A percentile compares a stretch with the other conserved stretches of the same genome.
Evolutionary conservation across 805 yeast genomes (phyloP).

Genomic region (Monosporozyma aquatica): DNA sequence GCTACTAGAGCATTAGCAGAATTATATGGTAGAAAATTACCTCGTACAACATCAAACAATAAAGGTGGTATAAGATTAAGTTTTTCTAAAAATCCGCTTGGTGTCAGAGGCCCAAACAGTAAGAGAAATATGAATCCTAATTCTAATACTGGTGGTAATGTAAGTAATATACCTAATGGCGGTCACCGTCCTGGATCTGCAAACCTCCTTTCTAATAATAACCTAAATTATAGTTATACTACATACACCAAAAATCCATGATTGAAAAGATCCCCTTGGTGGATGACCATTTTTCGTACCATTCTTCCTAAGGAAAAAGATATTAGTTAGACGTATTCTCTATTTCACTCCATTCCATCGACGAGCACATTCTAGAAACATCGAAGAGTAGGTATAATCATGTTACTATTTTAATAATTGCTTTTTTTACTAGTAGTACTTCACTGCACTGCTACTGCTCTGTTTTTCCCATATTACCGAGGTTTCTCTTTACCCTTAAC

Average conservation of each 20-base stretch:
- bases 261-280: no score
- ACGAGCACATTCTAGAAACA: no score
- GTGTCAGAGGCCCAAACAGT: conserved; percentile 72
- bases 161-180: not conserved
- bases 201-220: not conserved
- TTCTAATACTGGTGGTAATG: conserved; percentile 7
- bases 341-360: no score
- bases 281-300: no score
- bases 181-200: not conserved
- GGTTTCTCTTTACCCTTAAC: no score
- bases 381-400: no score
- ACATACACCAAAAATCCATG: conserved; percentile 1
- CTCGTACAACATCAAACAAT: conserved; percentile 48
- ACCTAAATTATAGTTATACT: conserved; percentile 2
- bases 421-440: no score
- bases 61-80: conserved; percentile 94
- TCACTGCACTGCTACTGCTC: no score
- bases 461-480: no score
- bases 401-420: no score
- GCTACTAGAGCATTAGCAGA: conserved; percentile 94
- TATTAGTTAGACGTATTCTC: no score
- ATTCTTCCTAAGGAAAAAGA: no score
- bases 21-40: conserved; percentile 83
- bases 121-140: conserved; percentile 31
- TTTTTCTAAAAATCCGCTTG: conserved; percentile 92